These are phyloP conservation scores for Candida cerambycidarum DNA, from an alignment of 805 yeast genomes.

Conservation along the genomic window DNA sequence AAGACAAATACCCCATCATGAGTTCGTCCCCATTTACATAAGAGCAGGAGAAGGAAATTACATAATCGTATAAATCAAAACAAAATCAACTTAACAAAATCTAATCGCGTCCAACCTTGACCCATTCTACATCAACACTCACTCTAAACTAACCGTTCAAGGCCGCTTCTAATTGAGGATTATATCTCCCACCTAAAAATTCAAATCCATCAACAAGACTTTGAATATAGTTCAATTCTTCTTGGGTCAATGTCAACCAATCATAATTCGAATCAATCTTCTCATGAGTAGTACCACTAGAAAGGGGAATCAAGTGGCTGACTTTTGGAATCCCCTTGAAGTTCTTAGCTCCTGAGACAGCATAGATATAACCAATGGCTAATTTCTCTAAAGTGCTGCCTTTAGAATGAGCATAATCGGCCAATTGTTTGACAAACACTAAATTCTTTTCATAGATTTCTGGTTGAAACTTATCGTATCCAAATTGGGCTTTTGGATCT, in stretches of 20 bases:
- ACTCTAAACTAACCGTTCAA: too few relatives aligned
- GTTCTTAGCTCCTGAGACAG: conserved; percentile 67
- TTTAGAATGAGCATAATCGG: neutral
- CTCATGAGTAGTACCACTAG: conserved; percentile 62
- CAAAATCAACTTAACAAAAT: too few relatives aligned
- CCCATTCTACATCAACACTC: too few relatives aligned
- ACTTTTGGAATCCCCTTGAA: conserved; percentile 43
- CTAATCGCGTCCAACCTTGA: too few relatives aligned
- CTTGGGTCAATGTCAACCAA: neutral
- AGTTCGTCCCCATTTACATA: too few relatives aligned
- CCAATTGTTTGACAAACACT: conserved; percentile 46
- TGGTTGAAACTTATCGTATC: conserved; percentile 47
- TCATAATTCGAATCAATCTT: conserved; percentile 63
- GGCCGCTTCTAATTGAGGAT: too few relatives aligned
- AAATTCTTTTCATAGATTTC: conserved; percentile 58
- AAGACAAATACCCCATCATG: too few relatives aligned
- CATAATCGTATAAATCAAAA: too few relatives aligned
- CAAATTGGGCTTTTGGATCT: neutral
- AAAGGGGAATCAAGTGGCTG: conserved; percentile 72
- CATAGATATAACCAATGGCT: conserved; percentile 40
- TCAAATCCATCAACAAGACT: neutral
- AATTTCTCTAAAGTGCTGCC: neutral
- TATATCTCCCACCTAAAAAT: neutral
- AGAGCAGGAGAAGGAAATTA: too few relatives aligned
- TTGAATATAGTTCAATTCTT: neutral